These are phyloP conservation scores for Neurospora intermedia DNA, from an alignment of 495 filamentous ascomycete species.

Conservation along the genomic window DNA sequence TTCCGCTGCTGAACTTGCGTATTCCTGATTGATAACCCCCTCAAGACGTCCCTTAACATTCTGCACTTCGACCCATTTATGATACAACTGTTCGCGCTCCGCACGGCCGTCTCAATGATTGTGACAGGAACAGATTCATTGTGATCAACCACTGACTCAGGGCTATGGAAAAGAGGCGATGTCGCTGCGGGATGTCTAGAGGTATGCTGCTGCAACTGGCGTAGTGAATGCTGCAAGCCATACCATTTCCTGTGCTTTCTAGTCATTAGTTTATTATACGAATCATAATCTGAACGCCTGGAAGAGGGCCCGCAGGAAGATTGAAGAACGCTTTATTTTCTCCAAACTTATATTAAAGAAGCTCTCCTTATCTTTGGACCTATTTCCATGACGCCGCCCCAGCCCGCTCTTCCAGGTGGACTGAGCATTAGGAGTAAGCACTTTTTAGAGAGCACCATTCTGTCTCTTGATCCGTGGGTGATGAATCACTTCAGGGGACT, in stretches of 20 bases:
- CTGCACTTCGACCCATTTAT: slow-evolving; percentile 32
- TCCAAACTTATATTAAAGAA: slow-evolving; percentile 46
- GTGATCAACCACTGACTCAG: neutral
- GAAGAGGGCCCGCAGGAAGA: neutral
- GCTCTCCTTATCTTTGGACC: slow-evolving; percentile 45
- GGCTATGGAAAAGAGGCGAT: neutral
- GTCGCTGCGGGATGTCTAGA: neutral
- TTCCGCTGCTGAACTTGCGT: slow-evolving; percentile 20
- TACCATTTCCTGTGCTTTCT: neutral
- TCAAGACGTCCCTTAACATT: slow-evolving; percentile 29
- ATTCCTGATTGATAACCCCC: slow-evolving; percentile 30
- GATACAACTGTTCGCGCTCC: slow-evolving; percentile 29
- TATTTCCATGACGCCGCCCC: slow-evolving; percentile 36
- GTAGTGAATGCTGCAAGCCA: neutral
- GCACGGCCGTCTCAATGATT: slow-evolving; percentile 23
- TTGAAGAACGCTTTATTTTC: slow-evolving; percentile 31
- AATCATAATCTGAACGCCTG: neutral
- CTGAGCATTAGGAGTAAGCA: slow-evolving; percentile 12
- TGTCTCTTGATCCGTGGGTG: slow-evolving; percentile 36
- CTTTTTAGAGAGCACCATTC: slow-evolving; percentile 19
- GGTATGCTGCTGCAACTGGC: neutral
- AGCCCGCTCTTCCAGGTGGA: slow-evolving; percentile 41
- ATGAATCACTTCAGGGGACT: slow-evolving; percentile 27
- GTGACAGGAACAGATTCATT: slow-evolving; percentile 10
- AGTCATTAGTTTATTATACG: neutral